These are phyloP conservation scores for Lanzia echinophila DNA, from an alignment of 2,329 filamentous ascomycete genomes.

Conservation along the genomic window DNA sequence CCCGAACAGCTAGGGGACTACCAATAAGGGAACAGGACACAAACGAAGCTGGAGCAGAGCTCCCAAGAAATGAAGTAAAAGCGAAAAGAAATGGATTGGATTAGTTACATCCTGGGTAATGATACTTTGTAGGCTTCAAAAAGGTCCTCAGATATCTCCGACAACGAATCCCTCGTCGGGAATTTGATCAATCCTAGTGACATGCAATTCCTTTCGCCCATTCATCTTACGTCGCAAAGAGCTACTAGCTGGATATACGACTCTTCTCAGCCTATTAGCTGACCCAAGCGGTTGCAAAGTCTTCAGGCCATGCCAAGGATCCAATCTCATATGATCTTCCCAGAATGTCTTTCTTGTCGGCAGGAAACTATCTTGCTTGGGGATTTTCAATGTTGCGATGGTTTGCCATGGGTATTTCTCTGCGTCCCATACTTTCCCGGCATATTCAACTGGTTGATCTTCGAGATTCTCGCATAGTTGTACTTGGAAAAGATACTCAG, in stretches of 20 bases:
- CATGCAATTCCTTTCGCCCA: slow-evolving; percentile 31
- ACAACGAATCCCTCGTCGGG: slow-evolving; percentile 19
- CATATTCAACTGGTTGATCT: slow-evolving; percentile 40
- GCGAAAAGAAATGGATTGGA: too few relatives aligned
- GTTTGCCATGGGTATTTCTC: slow-evolving; percentile 42
- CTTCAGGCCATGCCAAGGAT: slow-evolving; percentile 38
- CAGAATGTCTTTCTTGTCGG: slow-evolving; percentile 36
- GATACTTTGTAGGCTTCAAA: too few relatives aligned
- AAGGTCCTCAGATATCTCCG: too few relatives aligned
- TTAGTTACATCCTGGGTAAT: too few relatives aligned
- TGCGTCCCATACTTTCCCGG: slow-evolving; percentile 38
- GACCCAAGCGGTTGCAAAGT: slow-evolving; percentile 36
- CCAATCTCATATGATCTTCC: slow-evolving; percentile 38
- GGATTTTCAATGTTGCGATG: slow-evolving; percentile 35
- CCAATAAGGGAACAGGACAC: too few relatives aligned
- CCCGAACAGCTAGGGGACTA: too few relatives aligned
- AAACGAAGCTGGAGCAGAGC: too few relatives aligned
- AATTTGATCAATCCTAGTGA: slow-evolving; percentile 34
- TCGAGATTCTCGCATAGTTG: slow-evolving; percentile 41
- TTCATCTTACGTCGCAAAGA: slow-evolving; percentile 33
- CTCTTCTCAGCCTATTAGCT: slow-evolving; percentile 34
- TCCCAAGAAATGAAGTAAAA: too few relatives aligned
- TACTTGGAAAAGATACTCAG: slow-evolving; percentile 39
- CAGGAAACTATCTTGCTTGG: slow-evolving; percentile 37
- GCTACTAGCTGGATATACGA: slow-evolving; percentile 35